These are phyloP conservation scores for Herpotrichia juniperi DNA, from an alignment of 2,329 filamentous ascomycete genomes.

Conservation along the genomic window DNA sequence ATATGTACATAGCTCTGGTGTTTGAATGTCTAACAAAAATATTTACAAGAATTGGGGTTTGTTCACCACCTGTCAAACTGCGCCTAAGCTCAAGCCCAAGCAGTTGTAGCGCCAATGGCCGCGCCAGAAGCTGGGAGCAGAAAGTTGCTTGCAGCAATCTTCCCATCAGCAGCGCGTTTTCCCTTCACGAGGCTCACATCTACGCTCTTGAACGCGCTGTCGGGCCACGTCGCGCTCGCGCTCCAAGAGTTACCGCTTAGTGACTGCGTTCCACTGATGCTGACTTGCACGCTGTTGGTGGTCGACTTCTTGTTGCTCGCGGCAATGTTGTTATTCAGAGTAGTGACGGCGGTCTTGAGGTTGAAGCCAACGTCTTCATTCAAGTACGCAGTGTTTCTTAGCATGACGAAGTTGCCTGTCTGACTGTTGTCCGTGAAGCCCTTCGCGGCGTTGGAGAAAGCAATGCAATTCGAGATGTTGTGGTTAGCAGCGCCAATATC, in stretches of 20 bases:
- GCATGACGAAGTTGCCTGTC: slow-evolving; percentile 48
- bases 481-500: slow-evolving; percentile 49
- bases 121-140: slow-evolving; percentile 46
- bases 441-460: slow-evolving; percentile 52
- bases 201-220: slow-evolving; percentile 61
- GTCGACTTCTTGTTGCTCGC: slow-evolving; percentile 37
- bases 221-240: slow-evolving; percentile 43
- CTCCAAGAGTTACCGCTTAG: slow-evolving; percentile 54
- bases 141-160: slow-evolving; percentile 51
- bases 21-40: too few relatives aligned
- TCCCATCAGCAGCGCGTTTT: slow-evolving; percentile 46
- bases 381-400: slow-evolving; percentile 55
- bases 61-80: too few relatives aligned
- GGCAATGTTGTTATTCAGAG: slow-evolving; percentile 49
- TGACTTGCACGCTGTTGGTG: slow-evolving; percentile 23
- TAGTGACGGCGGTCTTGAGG: slow-evolving; percentile 42
- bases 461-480: slow-evolving; percentile 53
- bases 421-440: slow-evolving; percentile 57
- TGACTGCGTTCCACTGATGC: slow-evolving; percentile 21
- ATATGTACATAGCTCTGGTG: too few relatives aligned
- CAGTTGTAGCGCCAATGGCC: slow-evolving; percentile 50
- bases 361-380: slow-evolving; percentile 53
- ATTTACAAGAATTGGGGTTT: too few relatives aligned
- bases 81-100: slow-evolving; percentile 5
- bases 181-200: slow-evolving; percentile 65